Evolutionary conservation across 78 protist genomes (phyloP), one percentile per base, ranked within the genome.

Genomic region (Trichosphaerium sp.): DNA sequence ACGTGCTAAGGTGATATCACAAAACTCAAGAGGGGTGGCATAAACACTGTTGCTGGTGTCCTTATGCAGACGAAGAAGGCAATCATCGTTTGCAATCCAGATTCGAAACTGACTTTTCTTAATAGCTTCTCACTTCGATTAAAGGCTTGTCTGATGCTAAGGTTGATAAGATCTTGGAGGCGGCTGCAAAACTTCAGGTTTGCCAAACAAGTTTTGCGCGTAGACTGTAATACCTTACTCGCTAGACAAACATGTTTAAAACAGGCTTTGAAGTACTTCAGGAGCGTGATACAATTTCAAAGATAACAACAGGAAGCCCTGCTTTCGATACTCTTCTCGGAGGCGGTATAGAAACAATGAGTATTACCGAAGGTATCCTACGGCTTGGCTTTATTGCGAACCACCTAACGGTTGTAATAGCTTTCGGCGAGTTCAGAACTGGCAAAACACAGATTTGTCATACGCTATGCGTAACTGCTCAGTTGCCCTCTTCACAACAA

Each of bases 371-470:
- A 59, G 56, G n/a, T n/a, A n/a, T n/a, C n/a, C n/a, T n/a, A n/a
- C n/a, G n/a, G n/a, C n/a, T n/a, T n/a, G n/a, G n/a, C n/a, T n/a
- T n/a, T n/a, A n/a, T n/a, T n/a, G n/a, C n/a, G n/a, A n/a, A n/a
- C n/a, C n/a, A n/a, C n/a, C n/a, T n/a, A n/a, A n/a, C n/a, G n/a
- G n/a, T n/a, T n/a, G n/a, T n/a, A n/a, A n/a, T n/a, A n/a, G n/a
- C 91, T 15, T 95, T 92, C 62, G 99, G 99, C 1, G 99, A 95
- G 47, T 95, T 93, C 65, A 67, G 96, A 3, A 93, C 97, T 0
- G 98, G 98, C 32, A 95, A 95, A 77, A 90, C 99, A 18, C 99
- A 95, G 82, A 65, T 95, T 15, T 93, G 97, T 65, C 97, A 95
- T 78, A 93, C 96, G 23, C 89, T 95, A 31, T 87, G 95, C 47